Conservation (phyloP, 1,139 yeast genomes). For the Debaryomyces nepalensis region DNA sequence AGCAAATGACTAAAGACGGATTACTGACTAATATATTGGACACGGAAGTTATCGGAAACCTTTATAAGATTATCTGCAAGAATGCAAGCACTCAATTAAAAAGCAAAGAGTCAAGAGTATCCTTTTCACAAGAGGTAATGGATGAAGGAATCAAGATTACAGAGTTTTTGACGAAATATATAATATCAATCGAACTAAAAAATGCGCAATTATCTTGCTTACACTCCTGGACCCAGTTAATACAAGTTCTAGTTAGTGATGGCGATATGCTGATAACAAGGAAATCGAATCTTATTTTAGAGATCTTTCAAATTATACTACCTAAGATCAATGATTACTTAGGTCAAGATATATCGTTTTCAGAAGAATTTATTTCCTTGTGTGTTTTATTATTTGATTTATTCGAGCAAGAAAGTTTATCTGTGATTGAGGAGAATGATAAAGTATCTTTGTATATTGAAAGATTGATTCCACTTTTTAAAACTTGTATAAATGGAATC, state of each 20-base stretch:
- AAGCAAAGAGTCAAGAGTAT: slow-evolving; percentile 26
- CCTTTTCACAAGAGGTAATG: slow-evolving; percentile 33
- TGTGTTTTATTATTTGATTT: slow-evolving; percentile 72
- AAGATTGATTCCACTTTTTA: slow-evolving; percentile 69
- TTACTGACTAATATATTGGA: slow-evolving; percentile 20
- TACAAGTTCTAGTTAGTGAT: slow-evolving; percentile 73
- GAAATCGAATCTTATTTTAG: slow-evolving; percentile 68
- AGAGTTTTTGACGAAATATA: slow-evolving; percentile 45
- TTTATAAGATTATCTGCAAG: slow-evolving; percentile 31
- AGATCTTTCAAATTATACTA: slow-evolving; percentile 72
- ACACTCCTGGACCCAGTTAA: slow-evolving; percentile 82
- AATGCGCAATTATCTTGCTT: slow-evolving; percentile 62
- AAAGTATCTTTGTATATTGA: slow-evolving; percentile 31
- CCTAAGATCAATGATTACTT: slow-evolving; percentile 80
- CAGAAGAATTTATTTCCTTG: slow-evolving; percentile 77
- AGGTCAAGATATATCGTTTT: slow-evolving; percentile 65
- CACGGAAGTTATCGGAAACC: slow-evolving; percentile 27
- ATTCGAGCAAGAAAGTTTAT: slow-evolving; percentile 51
- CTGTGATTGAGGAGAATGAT: slow-evolving; percentile 36
- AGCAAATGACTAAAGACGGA: slow-evolving; percentile 27
- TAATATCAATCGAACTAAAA: slow-evolving; percentile 51
- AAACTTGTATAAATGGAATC: slow-evolving; percentile 75
- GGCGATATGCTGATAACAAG: slow-evolving; percentile 31
- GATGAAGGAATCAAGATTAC: slow-evolving; percentile 33
- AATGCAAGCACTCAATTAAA: slow-evolving; percentile 21